Percentiles rank a stretch among this genome's conserved stretches.
Conservation (phyloP, 208 protist species). For the Zelonia costaricensis region DNA sequence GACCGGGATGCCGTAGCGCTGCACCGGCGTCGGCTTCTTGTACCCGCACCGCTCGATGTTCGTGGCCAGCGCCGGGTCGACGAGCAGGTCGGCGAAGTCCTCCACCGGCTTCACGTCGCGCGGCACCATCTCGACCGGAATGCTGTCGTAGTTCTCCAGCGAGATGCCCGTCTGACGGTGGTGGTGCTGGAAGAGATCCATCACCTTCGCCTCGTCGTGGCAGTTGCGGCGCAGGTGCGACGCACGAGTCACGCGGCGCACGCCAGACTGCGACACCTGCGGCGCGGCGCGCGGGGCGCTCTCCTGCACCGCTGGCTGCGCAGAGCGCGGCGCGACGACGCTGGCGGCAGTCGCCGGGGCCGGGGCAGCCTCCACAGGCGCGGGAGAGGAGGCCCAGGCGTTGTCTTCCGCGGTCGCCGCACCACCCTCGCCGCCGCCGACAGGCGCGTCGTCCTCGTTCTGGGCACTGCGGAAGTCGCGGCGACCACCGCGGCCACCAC, state of each 20-base stretch:
- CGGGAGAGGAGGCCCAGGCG: conserved; percentile 23
- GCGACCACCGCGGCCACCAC: conserved; percentile 12
- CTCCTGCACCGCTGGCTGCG: background rate
- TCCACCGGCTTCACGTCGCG: conserved; percentile 67
- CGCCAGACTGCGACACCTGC: conserved; percentile 13
- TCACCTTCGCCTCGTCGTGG: conserved; percentile 68
- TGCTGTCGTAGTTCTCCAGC: conserved; percentile 84
- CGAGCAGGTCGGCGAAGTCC: conserved; percentile 84
- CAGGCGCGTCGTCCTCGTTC: conserved; percentile 18
- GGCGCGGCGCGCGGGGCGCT: background rate
- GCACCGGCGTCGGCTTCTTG: conserved; percentile 97
- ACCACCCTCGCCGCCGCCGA: background rate
- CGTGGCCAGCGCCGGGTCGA: conserved; percentile 82
- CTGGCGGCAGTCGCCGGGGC: background rate
- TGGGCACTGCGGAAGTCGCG: conserved; percentile 24
- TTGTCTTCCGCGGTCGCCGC: conserved; percentile 8
- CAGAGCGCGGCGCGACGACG: background rate
- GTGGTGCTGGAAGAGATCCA: conserved; percentile 69
- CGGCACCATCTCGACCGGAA: conserved; percentile 87
- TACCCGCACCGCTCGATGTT: conserved; percentile 96
- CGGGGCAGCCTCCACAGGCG: conserved; percentile 4
- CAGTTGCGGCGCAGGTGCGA: conserved; percentile 75
- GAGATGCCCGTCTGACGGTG: conserved; percentile 81
- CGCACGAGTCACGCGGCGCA: conserved; percentile 55
- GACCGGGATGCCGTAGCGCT: conserved; percentile 97